Evolutionary conservation across 2,329 filamentous ascomycete genomes (phyloP).

Genomic region (Diaporthe humulicola): DNA sequence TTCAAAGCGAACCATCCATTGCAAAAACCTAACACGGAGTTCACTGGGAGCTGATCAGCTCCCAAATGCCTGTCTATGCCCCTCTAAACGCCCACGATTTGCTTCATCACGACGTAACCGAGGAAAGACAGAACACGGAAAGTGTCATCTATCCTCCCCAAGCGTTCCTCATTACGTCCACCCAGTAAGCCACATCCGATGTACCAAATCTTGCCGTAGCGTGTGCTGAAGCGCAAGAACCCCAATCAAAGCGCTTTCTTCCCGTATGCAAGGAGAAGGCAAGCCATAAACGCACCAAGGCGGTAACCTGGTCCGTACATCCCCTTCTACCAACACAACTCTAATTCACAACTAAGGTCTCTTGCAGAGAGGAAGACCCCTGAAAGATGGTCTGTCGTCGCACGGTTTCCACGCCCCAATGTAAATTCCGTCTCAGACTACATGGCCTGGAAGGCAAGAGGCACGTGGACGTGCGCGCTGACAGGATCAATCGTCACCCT

Average conservation of each 20-base stretch:
- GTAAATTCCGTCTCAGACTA: neutral
- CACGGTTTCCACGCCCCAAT: neutral
- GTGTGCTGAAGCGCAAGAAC: neutral
- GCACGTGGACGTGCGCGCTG: neutral
- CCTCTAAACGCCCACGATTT: slow-evolving; percentile 41
- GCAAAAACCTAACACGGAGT: slow-evolving; percentile 26
- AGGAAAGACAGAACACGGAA: slow-evolving; percentile 32
- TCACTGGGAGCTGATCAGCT: slow-evolving; percentile 31
- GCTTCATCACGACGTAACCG: slow-evolving; percentile 36
- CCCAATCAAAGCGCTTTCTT: neutral
- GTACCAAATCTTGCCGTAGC: slow-evolving; percentile 5
- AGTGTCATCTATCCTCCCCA: slow-evolving; percentile 28
- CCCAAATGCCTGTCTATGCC: slow-evolving; percentile 39
- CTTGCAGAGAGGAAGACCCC: neutral
- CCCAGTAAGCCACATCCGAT: neutral
- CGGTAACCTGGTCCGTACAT: neutral
- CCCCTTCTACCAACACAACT: neutral
- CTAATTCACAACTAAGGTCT: neutral
- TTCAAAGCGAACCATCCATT: slow-evolving; percentile 34
- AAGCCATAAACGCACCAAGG: slow-evolving; percentile 1
- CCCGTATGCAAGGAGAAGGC: slow-evolving; percentile 15
- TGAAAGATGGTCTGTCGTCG: neutral
- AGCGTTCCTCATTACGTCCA: slow-evolving; percentile 32
- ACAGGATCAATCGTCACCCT: slow-evolving; percentile 39
- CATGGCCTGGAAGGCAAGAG: neutral